Conservation (phyloP, 2,329 filamentous ascomycete genomes). For the Arthrobotrys iridis region DNA sequence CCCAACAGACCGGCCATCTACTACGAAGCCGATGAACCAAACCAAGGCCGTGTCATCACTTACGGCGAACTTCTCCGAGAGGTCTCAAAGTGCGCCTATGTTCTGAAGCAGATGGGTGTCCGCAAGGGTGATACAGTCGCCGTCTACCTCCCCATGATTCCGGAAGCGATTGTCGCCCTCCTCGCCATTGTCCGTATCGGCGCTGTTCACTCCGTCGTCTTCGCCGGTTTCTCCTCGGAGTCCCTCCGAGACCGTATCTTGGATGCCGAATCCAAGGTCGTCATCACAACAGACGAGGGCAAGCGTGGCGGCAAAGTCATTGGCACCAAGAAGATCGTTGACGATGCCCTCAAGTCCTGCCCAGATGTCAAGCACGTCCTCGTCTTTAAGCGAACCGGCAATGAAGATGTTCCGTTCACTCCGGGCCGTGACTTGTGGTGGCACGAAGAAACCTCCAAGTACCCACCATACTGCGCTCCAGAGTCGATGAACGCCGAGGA, state of each 20-base stretch:
- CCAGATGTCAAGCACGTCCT: conserved; percentile 85
- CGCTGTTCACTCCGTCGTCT: conserved; percentile 95
- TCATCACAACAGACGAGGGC: conserved; percentile 97
- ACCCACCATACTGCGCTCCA: conserved; percentile 88
- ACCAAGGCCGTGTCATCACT: conserved; percentile 86
- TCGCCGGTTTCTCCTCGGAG: conserved; percentile 96
- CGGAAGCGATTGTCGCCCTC: conserved; percentile 90
- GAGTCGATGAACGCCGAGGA: conserved; percentile 93
- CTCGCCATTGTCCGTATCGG: conserved; percentile 91
- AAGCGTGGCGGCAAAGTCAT: conserved; percentile 98
- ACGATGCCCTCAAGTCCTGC: conserved; percentile 96
- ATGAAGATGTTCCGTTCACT: conserved; percentile 85
- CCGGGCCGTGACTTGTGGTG: conserved; percentile 92
- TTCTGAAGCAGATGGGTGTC: conserved; percentile 93
- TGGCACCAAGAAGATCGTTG: conserved; percentile 98
- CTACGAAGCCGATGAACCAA: conserved; percentile 94
- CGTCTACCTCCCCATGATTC: conserved; percentile 98
- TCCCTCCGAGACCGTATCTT: conserved; percentile 94
- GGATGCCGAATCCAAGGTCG: conserved; percentile 87
- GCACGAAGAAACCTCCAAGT: conserved; percentile 98
- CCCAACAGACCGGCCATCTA: conserved; percentile 95
- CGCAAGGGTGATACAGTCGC: conserved; percentile 97
- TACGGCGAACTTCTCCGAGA: conserved; percentile 93
- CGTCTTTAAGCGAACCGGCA: conserved; percentile 94
- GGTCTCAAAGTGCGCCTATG: conserved; percentile 86